These are phyloP conservation scores for Paralagenidium karlingii DNA, from an alignment of 352 stramenopile species.

Conservation along the genomic window DNA sequence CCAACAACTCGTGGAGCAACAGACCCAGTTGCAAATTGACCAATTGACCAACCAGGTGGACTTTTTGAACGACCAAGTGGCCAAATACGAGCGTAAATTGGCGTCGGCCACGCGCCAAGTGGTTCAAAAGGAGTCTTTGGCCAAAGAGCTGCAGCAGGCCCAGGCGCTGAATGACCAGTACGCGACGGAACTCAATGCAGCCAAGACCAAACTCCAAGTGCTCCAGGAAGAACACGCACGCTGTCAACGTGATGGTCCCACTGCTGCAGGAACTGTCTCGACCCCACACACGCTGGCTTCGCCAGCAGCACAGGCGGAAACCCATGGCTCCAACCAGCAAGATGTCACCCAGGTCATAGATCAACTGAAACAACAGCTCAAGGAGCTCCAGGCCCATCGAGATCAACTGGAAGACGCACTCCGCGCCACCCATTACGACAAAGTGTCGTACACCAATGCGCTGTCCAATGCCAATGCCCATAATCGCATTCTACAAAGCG, in stretches of 20 bases:
- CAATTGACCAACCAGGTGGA: constrained; percentile 59
- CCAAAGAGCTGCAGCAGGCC: constrained; percentile 42
- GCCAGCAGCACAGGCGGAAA: neutral
- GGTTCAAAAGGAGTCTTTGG: constrained; percentile 16
- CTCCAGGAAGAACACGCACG: constrained; percentile 34
- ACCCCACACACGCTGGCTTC: neutral
- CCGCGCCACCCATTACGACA: constrained; percentile 67
- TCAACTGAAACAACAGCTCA: constrained; percentile 38
- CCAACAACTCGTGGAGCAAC: neutral
- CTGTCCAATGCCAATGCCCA: constrained; percentile 68
- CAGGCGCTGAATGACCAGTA: constrained; percentile 37
- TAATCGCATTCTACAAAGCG: constrained; percentile 44
- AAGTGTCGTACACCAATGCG: constrained; percentile 71
- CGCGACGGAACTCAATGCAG: constrained; percentile 23
- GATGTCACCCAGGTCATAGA: constrained; percentile 4
- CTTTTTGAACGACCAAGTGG: constrained; percentile 65
- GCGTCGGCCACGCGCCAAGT: constrained; percentile 47
- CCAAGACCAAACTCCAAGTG: constrained; percentile 29
- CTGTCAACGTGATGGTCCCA: constrained; percentile 3
- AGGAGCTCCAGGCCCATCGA: constrained; percentile 35
- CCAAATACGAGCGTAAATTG: constrained; percentile 65
- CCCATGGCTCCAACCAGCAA: too few relatives aligned
- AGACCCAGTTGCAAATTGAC: constrained; percentile 39
- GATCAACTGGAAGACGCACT: constrained; percentile 60
- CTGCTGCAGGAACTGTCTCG: neutral